Evolutionary conservation across 768 basidiomycete genomes (phyloP), one percentile per base, ranked within the genome.

Genomic region (Udeniomyces megalosporus): DNA sequence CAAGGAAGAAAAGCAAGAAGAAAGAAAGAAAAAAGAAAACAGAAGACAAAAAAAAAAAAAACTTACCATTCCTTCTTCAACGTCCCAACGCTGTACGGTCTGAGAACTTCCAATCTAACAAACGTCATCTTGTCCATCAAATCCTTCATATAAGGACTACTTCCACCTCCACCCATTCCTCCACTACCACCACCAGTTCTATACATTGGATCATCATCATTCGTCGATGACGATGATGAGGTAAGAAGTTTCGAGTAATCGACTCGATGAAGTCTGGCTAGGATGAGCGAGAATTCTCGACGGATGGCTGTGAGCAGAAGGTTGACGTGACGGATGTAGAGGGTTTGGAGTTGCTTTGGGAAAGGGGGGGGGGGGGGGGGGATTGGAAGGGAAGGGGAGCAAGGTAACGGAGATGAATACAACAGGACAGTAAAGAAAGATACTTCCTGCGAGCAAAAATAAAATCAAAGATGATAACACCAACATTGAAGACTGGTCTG

Each of bases 71-170:
- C 78, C 58, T 80, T 79, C 50, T 78, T 79, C 49, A 81, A 78
- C 24, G 89, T 87, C 0, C 86, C 86, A 14, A 90, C 75, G 50
- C 74, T 76, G 72, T 84, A 89, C 65, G 80, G 80, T 50, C 75
- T 79, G 14, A 97, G 71, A 22, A 97, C 72, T 68, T 92, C 88
- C 17, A 76, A 71, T 73, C 87, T 87, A 66, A 96, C 77, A 70
- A 88, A 91, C 0, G 78, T 74, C 50, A 99, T 75, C 74, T 89
- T 95, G 61, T 95, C 92, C 8, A 83, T 80, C 59, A 99, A 77
- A 66, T 93, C 90, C 71, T 87, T 86, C 81, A 96, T 86, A 74
- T 96, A 97, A 15, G 83, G 72, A 73, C 88, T 93, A 35, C 62
- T 60, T 4, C 81, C 81, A 17, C 81, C 81, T 71, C 81, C 80